phyloP scores from a whole-genome alignment of 495 filamentous ascomycete genomes.

The Friedmanniomyces endolithicus region DNA sequence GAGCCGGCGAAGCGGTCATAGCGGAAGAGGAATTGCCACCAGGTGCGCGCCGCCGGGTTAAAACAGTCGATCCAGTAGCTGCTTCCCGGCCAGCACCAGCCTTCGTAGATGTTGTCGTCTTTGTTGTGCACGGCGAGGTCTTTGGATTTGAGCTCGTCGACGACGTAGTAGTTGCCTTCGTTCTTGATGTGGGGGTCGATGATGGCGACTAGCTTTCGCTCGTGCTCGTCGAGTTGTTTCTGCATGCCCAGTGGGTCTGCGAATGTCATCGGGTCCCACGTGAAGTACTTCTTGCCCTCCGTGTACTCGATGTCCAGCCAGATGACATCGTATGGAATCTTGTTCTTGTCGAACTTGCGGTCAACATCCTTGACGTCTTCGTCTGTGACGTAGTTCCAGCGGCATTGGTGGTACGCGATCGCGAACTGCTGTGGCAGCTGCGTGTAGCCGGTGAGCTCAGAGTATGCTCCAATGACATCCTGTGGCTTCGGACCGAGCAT shows the following conservation, averaged over 20 bases:
- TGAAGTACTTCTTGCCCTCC: constrained; percentile 93
- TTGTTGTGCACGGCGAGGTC: constrained; percentile 77
- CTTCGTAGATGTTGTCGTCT: constrained; percentile 77
- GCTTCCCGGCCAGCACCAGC: constrained; percentile 96
- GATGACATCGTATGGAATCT: constrained; percentile 95
- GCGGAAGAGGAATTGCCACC: constrained; percentile 82
- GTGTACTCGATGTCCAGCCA: constrained; percentile 98
- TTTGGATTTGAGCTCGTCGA: constrained; percentile 70
- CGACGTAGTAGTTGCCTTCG: constrained; percentile 58
- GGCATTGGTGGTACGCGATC: constrained; percentile 89
- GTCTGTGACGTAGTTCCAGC: constrained; percentile 97
- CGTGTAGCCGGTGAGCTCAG: constrained; percentile 87
- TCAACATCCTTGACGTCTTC: constrained; percentile 95
- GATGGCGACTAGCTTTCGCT: constrained; percentile 83
- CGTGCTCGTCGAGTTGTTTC: constrained; percentile 66
- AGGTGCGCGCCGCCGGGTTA: constrained; percentile 69
- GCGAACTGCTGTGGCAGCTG: constrained; percentile 83
- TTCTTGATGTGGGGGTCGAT: constrained; percentile 99
- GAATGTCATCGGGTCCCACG: constrained; percentile 83
- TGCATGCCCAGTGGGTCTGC: constrained; percentile 76
- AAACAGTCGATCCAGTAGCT: constrained; percentile 95
- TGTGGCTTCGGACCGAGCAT: constrained; percentile 79
- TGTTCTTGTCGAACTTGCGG: constrained; percentile 83
- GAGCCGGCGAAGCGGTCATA: constrained; percentile 77
- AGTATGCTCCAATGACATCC: constrained; percentile 68